These are phyloP conservation scores for Cadophora sp. DNA, from an alignment of 2,329 filamentous ascomycete genomes.

Conservation along the genomic window DNA sequence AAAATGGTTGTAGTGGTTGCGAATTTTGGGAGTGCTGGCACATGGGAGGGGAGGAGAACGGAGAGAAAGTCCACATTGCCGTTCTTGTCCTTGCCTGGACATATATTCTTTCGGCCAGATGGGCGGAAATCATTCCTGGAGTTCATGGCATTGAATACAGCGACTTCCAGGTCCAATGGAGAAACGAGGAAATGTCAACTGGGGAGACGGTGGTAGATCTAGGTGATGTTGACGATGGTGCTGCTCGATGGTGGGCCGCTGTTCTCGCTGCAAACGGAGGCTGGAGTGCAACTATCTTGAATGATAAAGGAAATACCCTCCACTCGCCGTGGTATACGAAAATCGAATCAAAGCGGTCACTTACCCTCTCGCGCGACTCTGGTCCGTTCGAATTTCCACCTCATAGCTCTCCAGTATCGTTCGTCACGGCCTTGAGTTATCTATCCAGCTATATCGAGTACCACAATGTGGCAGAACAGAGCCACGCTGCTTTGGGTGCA, in stretches of 20 bases:
- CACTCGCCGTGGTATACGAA: slow-evolving; percentile 39
- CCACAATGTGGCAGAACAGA: slow-evolving; percentile 40
- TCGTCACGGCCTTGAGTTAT: slow-evolving; percentile 38
- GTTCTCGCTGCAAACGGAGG: slow-evolving; percentile 39
- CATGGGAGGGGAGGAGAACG: background rate
- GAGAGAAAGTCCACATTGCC: slow-evolving; percentile 34
- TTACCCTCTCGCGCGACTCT: slow-evolving; percentile 30
- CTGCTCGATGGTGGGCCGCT: slow-evolving; percentile 44
- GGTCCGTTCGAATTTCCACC: slow-evolving; percentile 28
- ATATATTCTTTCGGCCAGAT: slow-evolving; percentile 45
- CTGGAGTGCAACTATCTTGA: slow-evolving; percentile 40
- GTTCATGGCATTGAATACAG: slow-evolving; percentile 35
- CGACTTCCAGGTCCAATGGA: slow-evolving; percentile 32
- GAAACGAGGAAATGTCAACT: slow-evolving; percentile 15
- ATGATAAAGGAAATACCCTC: slow-evolving; percentile 35
- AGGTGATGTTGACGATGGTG: slow-evolving; percentile 39
- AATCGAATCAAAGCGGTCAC: slow-evolving; percentile 32
- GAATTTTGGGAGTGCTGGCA: slow-evolving; percentile 26
- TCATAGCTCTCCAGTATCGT: slow-evolving; percentile 34
- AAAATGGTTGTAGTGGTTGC: slow-evolving; percentile 27
- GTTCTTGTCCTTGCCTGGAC: slow-evolving; percentile 43
- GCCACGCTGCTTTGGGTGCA: slow-evolving; percentile 42
- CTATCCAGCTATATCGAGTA: slow-evolving; percentile 41
- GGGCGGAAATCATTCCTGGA: slow-evolving; percentile 44
- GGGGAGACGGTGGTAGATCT: slow-evolving; percentile 33